Evolutionary conservation across 2,329 filamentous ascomycete genomes (phyloP), one percentile per base, ranked within the genome.

Genomic region (Neofusicoccum sp.): DNA sequence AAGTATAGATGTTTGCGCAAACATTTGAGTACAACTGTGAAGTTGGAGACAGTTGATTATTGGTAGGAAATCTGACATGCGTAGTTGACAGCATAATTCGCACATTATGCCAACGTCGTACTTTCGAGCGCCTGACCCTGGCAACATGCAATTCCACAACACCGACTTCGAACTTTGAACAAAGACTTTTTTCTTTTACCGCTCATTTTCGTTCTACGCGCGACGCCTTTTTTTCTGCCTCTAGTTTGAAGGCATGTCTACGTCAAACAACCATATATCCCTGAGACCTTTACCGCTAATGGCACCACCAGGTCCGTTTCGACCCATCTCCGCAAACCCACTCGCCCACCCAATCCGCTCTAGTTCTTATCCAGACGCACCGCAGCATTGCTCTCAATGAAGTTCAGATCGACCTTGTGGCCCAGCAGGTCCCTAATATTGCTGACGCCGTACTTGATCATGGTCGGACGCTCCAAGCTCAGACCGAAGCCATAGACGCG

Each of bases 401-500:
- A 97, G 71, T 87, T 87, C 72, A 98, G 79, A 78, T 98, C 93
- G 43, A 97, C 93, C 81, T 96, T 96, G 80, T 99, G 93, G 12
- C 93, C 93, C 59, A 99, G 80, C 70, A 97, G 78, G 77, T 96
- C 92, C 68, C 93, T 86, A 69, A 97, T 97, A 76, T 97, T 97
- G 70, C 86, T 90, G 63, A 75, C 69, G 3, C 79, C 83, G 75
- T 81, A 96, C 84, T 96, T 95, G 80, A 97, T 96, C 95, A 98
- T 99, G 9, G 95, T 98, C 61, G 95, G 95, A 69, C 95, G 81
- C 82, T 99, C 95, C 72, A 99, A 78, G 75, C 87, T 91, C 72
- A 99, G 79, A 38, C 95, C 95, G 84, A 92, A 98, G 34, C 95
- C 95, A 73, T 96, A 98, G 8, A 97, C 93, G 64, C 90, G 83